These are phyloP conservation scores for Phyllosticta citrichinensis DNA, from an alignment of 2,329 filamentous ascomycete species.

Conservation along the genomic window DNA sequence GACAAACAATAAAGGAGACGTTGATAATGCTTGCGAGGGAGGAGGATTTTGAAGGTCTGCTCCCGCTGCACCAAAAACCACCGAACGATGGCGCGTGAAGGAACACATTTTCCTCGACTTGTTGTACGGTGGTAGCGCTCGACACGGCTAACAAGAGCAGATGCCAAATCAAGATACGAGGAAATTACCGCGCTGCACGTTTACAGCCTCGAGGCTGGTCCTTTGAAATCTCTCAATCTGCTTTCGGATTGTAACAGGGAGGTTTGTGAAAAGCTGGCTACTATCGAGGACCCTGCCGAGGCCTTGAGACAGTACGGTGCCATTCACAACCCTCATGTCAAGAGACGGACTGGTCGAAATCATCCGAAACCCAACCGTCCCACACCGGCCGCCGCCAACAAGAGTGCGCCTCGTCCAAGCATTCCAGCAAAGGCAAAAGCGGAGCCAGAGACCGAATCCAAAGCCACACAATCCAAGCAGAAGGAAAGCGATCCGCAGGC, in stretches of 20 bases:
- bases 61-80: constrained; percentile 38
- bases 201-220: constrained; percentile 69
- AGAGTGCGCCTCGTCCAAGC: constrained; percentile 16
- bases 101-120: too few species aligned
- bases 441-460: constrained; percentile 16
- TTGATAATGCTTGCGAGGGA: constrained; percentile 61
- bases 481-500: constrained; percentile 24
- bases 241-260: constrained; percentile 61
- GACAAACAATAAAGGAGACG: constrained; percentile 39
- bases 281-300: constrained; percentile 49
- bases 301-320: constrained; percentile 57
- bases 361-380: constrained; percentile 8
- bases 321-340: constrained; percentile 63
- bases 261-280: constrained; percentile 42
- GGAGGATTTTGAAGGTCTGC: constrained; percentile 49
- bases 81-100: background rate
- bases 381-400: constrained; percentile 14
- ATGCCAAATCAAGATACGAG: constrained; percentile 56
- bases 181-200: constrained; percentile 72
- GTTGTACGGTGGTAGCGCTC: constrained; percentile 12
- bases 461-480: constrained; percentile 6
- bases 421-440: constrained; percentile 11
- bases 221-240: constrained; percentile 51
- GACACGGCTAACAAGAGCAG: constrained; percentile 31
- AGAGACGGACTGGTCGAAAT: constrained; percentile 37